Evolutionary conservation across 176 grass and related monocot species (phyloP).

Genomic region (Aegilops umbellulata): DNA sequence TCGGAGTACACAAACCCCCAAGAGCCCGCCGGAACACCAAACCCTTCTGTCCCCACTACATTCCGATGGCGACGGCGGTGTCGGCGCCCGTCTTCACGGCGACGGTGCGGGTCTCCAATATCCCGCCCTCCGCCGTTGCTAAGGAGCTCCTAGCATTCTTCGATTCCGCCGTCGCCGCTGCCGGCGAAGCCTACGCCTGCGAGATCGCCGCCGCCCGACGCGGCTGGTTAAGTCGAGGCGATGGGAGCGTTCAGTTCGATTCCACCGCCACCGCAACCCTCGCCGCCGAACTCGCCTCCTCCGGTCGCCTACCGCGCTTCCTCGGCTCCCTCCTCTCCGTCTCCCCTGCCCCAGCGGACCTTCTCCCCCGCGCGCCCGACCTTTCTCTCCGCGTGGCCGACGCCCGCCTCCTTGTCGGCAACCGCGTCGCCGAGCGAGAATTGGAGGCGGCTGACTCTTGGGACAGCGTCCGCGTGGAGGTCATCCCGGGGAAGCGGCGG

Average conservation of each 20-base stretch:
- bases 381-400: constrained; percentile 17
- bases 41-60: background rate
- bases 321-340: constrained; percentile 54
- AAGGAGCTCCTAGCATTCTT: constrained; percentile 72
- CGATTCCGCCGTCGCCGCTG: constrained; percentile 52
- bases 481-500: constrained; percentile 63
- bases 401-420: constrained; percentile 34
- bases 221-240: constrained; percentile 61
- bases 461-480: constrained; percentile 67
- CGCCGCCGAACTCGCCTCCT: constrained; percentile 41
- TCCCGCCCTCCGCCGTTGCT: constrained; percentile 61
- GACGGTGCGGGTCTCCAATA: constrained; percentile 59
- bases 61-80: constrained; percentile 17
- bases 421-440: constrained; percentile 33
- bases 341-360: constrained; percentile 42
- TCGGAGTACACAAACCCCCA: no score
- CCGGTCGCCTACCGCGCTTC: constrained; percentile 63
- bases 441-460: constrained; percentile 54
- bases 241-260: constrained; percentile 75
- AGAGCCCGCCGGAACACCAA: constrained; percentile 19
- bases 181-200: constrained; percentile 55
- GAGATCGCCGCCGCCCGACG: constrained; percentile 59
- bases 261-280: constrained; percentile 37
- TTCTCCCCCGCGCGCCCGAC: constrained; percentile 67
- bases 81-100: constrained; percentile 30